phyloP scores from a whole-genome alignment of 2,329 filamentous ascomycete species.

The Basipetospora chlamydospora region DNA sequence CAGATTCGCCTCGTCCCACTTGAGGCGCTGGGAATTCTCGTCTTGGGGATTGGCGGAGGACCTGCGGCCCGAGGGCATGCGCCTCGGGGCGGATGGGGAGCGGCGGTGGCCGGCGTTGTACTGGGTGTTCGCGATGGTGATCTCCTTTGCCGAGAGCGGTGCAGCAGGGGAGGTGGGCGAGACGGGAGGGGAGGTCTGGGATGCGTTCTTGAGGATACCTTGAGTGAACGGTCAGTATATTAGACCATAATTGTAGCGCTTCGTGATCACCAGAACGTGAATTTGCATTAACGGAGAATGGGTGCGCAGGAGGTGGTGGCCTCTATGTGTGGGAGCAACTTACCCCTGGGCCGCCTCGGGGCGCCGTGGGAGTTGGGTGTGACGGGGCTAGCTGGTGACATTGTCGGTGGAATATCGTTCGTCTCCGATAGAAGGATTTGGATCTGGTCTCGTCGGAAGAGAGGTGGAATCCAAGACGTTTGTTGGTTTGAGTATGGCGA shows the following conservation, averaged over 20 bases:
- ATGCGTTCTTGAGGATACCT: constrained; percentile 95
- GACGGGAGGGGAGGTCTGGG: constrained; percentile 44
- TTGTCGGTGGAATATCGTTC: too few species aligned
- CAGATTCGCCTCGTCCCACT: constrained; percentile 97
- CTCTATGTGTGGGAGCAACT: background rate
- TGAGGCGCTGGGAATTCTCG: constrained; percentile 57
- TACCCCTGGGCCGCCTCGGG: constrained; percentile 2
- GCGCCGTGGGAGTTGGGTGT: too few species aligned
- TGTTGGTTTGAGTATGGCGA: too few species aligned
- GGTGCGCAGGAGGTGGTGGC: background rate
- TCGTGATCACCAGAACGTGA: too few species aligned
- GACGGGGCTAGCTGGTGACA: too few species aligned
- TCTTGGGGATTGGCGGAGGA: constrained; percentile 49
- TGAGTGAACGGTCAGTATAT: too few species aligned
- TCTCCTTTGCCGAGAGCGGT: constrained; percentile 57
- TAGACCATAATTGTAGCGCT: too few species aligned
- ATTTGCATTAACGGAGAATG: too few species aligned
- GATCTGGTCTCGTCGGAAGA: too few species aligned
- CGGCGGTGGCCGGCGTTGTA: constrained; percentile 82
- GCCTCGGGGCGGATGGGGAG: constrained; percentile 45
- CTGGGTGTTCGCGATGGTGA: constrained; percentile 87
- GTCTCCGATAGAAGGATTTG: too few species aligned
- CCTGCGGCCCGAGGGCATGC: constrained; percentile 52
- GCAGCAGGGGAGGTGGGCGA: constrained; percentile 23
- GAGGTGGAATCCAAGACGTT: too few species aligned